Evolutionary conservation across 2,329 filamentous ascomycete species (phyloP).

Genomic region (Penicillium sp.): DNA sequence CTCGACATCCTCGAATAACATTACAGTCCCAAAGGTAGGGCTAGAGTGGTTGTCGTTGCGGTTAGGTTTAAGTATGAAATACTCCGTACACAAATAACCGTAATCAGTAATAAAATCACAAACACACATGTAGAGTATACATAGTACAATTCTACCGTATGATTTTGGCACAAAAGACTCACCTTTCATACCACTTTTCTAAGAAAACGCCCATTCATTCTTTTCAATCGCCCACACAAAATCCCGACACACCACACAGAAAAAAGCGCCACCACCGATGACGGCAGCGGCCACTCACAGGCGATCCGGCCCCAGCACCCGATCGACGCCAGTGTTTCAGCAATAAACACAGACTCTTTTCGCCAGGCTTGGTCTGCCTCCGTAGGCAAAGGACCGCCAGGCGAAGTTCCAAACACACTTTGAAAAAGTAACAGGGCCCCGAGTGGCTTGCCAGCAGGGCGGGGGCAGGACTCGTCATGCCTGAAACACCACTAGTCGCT

Average conservation of each 20-base stretch:
- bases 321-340: conserved; percentile 17
- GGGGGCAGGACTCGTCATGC: not conserved
- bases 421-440: not conserved
- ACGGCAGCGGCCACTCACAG: conserved; percentile 11
- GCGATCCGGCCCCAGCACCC: conserved; percentile 11
- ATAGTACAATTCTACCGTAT: not conserved
- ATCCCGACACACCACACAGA: not conserved
- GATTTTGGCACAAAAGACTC: not conserved
- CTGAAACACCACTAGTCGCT: conserved; percentile 1
- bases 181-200: not conserved
- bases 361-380: not conserved
- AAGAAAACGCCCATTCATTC: not conserved
- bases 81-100: no score
- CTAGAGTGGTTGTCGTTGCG: conserved; percentile 3
- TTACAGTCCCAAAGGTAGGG: not conserved
- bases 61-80: conserved; percentile 2
- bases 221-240: not conserved
- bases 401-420: not conserved
- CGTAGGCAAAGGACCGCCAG: not conserved
- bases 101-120: not conserved
- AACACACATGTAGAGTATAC: not conserved
- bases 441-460: not conserved
- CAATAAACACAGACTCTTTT: conserved; percentile 3
- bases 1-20: not conserved
- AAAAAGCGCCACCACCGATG: conserved; percentile 8